These are phyloP conservation scores for Penicillium sp. DNA, from an alignment of 2,329 filamentous ascomycete genomes.

Conservation along the genomic window DNA sequence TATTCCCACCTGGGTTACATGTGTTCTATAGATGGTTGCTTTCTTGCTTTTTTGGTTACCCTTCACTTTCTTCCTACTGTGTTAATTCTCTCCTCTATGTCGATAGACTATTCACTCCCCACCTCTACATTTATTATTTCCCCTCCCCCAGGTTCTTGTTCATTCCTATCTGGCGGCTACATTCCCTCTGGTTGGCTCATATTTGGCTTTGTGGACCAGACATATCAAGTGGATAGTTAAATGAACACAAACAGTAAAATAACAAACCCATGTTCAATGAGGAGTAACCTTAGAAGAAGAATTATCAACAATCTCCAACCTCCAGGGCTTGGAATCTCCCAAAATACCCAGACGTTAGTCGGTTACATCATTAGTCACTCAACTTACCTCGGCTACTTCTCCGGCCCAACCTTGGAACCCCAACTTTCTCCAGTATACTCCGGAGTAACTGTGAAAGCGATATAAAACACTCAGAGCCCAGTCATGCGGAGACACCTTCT, in stretches of 20 bases:
- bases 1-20: slow-evolving; percentile 6
- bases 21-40: slow-evolving; percentile 16
- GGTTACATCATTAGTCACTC: slow-evolving; percentile 8
- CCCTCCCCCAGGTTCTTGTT: neutral
- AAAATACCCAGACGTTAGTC: neutral
- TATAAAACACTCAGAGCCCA: neutral
- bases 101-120: slow-evolving; percentile 21
- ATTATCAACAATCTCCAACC: too few relatives aligned
- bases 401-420: neutral
- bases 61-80: slow-evolving; percentile 24
- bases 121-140: slow-evolving; percentile 11
- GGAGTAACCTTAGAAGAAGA: too few relatives aligned
- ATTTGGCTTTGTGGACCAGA: neutral
- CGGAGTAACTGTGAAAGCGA: neutral
- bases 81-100: slow-evolving; percentile 22
- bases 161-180: slow-evolving; percentile 13
- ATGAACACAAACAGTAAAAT: neutral
- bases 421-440: too few relatives aligned
- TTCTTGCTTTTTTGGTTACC: slow-evolving; percentile 5
- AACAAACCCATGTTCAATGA: neutral
- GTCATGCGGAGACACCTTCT: slow-evolving; percentile 10
- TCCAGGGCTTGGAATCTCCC: too few relatives aligned
- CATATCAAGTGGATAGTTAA: neutral
- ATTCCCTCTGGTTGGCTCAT: slow-evolving; percentile 20
- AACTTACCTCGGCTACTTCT: slow-evolving; percentile 12